Evolutionary conservation across 345 rosid genomes (phyloP).

Genomic region (Arabis alpina): DNA sequence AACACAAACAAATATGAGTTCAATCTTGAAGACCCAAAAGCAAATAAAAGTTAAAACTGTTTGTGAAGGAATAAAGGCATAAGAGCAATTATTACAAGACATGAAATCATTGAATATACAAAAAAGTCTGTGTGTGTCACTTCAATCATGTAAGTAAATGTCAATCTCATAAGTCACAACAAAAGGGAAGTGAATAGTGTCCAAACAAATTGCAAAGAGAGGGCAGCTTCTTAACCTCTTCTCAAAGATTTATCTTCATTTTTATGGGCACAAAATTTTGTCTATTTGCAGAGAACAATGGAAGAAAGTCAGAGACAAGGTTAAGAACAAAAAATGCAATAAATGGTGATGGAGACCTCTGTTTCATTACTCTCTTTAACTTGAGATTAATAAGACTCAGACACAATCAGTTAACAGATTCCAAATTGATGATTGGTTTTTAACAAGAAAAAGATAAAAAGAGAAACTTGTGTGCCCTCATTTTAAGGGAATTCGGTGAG

Average conservation of each 20-base stretch:
- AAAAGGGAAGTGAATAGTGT: slow-evolving; percentile 39
- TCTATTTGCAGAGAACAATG: slow-evolving; percentile 31
- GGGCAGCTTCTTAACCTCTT: slow-evolving; percentile 43
- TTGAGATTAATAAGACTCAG: slow-evolving; percentile 8
- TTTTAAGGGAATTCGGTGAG: slow-evolving; percentile 39
- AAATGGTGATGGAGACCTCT: slow-evolving; percentile 41
- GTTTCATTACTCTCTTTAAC: slow-evolving; percentile 5
- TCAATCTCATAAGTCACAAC: slow-evolving; percentile 26
- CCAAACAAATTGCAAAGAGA: slow-evolving; percentile 40
- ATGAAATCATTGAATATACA: slow-evolving; percentile 23
- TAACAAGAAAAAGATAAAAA: not conserved
- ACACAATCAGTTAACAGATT: slow-evolving; percentile 20
- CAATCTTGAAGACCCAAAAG: slow-evolving; percentile 26
- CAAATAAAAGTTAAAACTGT: slow-evolving; percentile 24
- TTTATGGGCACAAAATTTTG: slow-evolving; percentile 13
- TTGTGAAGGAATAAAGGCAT: slow-evolving; percentile 28
- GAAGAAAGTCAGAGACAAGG: slow-evolving; percentile 44
- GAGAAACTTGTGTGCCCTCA: slow-evolving; percentile 28
- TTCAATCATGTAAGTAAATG: slow-evolving; percentile 29
- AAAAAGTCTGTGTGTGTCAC: slow-evolving; percentile 17
- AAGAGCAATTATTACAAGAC: slow-evolving; percentile 37
- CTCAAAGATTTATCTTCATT: slow-evolving; percentile 29
- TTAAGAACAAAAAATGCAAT: slow-evolving; percentile 41
- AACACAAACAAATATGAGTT: slow-evolving; percentile 4
- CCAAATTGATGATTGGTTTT: slow-evolving; percentile 11